Conservation (phyloP, 805 yeast genomes). For the Kodamaea kaohsiungensis region DNA sequence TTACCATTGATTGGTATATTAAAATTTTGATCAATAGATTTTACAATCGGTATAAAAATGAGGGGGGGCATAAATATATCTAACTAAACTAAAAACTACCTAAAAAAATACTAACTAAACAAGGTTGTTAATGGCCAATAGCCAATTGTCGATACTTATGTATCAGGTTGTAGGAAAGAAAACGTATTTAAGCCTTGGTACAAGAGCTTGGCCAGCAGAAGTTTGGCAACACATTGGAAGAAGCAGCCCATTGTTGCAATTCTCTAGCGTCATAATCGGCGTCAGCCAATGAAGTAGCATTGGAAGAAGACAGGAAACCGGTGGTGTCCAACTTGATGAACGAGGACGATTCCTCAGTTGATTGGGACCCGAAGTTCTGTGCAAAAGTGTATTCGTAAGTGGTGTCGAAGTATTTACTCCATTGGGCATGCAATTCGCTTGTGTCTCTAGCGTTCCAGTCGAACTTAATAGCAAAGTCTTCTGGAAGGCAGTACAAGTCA, state of each 20-base stretch:
- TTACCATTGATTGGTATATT: no score
- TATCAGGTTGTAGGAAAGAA: not conserved
- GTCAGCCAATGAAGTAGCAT: conserved; percentile 10
- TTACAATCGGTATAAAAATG: not conserved
- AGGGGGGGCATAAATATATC: not conserved
- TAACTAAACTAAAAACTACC: not conserved
- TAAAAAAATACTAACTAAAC: not conserved
- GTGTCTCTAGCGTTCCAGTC: conserved; percentile 15
- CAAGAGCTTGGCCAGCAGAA: conserved; percentile 6
- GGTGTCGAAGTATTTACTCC: conserved; percentile 18
- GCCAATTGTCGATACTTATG: conserved; percentile 4
- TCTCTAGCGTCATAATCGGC: conserved; percentile 9
- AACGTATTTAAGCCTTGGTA: not conserved
- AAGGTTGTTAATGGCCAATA: not conserved
- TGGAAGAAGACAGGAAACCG: conserved; percentile 8
- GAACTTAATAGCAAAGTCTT: conserved; percentile 17
- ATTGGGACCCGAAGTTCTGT: conserved; percentile 11
- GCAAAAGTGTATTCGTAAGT: conserved; percentile 17
- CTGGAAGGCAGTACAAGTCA: conserved; percentile 19
- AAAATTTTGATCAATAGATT: no score
- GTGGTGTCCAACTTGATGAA: conserved; percentile 4
- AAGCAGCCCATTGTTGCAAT: conserved; percentile 5
- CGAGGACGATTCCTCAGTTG: not conserved
- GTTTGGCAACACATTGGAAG: conserved; percentile 11
- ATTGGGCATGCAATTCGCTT: conserved; percentile 15